phyloP scores from a whole-genome alignment of 306 rosid species.

The Lathyrus tuberosus region DNA sequence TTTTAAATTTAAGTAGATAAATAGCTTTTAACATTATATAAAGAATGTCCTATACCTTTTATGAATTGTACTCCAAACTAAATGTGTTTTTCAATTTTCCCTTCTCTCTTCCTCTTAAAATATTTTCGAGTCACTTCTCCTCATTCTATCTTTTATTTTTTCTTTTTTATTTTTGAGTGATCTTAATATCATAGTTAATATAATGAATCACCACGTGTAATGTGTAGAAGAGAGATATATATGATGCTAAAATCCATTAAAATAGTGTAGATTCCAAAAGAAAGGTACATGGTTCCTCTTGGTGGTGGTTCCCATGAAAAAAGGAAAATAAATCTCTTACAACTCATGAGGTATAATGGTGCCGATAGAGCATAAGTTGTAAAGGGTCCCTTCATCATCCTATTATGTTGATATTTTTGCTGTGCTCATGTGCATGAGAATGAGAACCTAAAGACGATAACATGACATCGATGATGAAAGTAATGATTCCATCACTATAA shows the following conservation, averaged over 20 bases:
- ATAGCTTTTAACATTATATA: too few species aligned
- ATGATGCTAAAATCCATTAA: neutral
- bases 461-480: constrained; percentile 28
- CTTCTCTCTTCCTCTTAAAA: too few species aligned
- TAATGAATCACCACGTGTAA: neutral
- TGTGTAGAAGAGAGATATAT: neutral
- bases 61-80: too few species aligned
- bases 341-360: constrained; percentile 52
- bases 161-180: too few species aligned
- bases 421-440: constrained; percentile 47
- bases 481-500: constrained; percentile 32
- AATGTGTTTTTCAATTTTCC: too few species aligned
- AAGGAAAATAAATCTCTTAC: constrained; percentile 35
- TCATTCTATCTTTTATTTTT: too few species aligned
- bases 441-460: constrained; percentile 33
- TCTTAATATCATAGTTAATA: neutral
- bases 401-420: constrained; percentile 34
- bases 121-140: too few species aligned
- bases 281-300: constrained; percentile 8
- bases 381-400: constrained; percentile 43
- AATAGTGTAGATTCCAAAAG: constrained; percentile 14
- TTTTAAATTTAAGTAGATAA: too few species aligned
- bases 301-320: constrained; percentile 42
- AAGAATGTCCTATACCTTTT: too few species aligned
- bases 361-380: constrained; percentile 56